These are phyloP conservation scores for Botryotinia globosa DNA, from an alignment of 2,329 filamentous ascomycete genomes.

Conservation along the genomic window DNA sequence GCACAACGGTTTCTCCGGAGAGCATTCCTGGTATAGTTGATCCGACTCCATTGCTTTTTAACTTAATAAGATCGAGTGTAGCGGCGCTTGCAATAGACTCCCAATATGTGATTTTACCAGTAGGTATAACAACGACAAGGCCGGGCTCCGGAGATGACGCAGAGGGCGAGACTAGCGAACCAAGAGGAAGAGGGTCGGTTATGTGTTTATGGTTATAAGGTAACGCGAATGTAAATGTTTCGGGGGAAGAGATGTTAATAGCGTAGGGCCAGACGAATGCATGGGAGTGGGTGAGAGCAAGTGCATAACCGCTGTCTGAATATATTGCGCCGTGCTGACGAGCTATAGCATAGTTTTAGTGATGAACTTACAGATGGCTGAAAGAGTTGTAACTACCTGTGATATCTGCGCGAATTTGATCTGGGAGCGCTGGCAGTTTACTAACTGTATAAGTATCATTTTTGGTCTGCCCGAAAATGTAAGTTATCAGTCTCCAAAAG, in stretches of 20 bases:
- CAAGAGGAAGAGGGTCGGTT: slow-evolving; percentile 74
- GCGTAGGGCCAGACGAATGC: slow-evolving; percentile 91
- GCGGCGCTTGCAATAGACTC: slow-evolving; percentile 89
- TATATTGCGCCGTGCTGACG: slow-evolving; percentile 65
- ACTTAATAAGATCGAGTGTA: slow-evolving; percentile 70
- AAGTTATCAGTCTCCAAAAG: slow-evolving; percentile 17
- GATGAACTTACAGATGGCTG: slow-evolving; percentile 14
- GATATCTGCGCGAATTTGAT: slow-evolving; percentile 66
- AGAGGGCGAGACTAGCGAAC: slow-evolving; percentile 76
- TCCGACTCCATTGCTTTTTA: slow-evolving; percentile 78
- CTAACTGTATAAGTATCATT: slow-evolving; percentile 83
- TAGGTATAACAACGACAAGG: slow-evolving; percentile 80
- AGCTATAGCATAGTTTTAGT: slow-evolving; percentile 43
- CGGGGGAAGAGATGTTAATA: slow-evolving; percentile 62
- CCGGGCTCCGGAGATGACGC: slow-evolving; percentile 78
- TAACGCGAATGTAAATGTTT: slow-evolving; percentile 77
- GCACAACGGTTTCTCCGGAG: slow-evolving; percentile 72
- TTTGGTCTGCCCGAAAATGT: slow-evolving; percentile 57
- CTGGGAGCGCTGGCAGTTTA: slow-evolving; percentile 78
- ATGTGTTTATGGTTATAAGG: slow-evolving; percentile 67
- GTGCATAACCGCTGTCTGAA: slow-evolving; percentile 67
- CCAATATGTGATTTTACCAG: slow-evolving; percentile 88
- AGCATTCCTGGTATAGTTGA: slow-evolving; percentile 70
- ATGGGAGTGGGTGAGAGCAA: slow-evolving; percentile 76
- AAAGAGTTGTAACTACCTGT: slow-evolving; percentile 53